A percentile compares a stretch with the other conserved stretches of the same genome.
Conservation (phyloP, 768 basidiomycete species). For the Phlegmacium glaucopus region DNA sequence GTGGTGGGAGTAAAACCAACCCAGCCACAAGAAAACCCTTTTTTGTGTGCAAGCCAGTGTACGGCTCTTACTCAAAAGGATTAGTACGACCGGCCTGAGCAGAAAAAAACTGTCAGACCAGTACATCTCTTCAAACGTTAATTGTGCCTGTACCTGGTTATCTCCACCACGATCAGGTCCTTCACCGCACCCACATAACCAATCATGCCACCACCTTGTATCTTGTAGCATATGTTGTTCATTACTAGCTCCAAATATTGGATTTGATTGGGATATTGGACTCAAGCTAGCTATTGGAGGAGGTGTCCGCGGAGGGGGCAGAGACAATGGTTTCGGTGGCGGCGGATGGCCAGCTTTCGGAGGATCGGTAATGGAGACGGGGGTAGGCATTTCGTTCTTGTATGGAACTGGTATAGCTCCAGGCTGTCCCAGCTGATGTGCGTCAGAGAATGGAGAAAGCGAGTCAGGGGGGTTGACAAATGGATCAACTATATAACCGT, state of each 20-base stretch:
- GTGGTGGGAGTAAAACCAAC: neutral
- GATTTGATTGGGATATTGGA: conserved; percentile 21
- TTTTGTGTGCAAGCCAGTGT: no score
- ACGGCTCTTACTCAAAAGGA: conserved; percentile 41
- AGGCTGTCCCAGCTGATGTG: conserved; percentile 12
- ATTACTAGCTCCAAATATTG: conserved; percentile 17
- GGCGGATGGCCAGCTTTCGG: conserved; percentile 23
- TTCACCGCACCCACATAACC: conserved; percentile 79
- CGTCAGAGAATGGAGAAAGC: conserved; percentile 49
- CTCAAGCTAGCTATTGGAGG: conserved; percentile 36
- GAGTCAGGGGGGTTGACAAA: conserved; percentile 45
- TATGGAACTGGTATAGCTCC: no score
- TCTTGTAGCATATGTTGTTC: conserved; percentile 10
- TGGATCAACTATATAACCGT: conserved; percentile 34
- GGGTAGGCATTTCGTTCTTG: no score
- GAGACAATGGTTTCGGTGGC: conserved; percentile 55
- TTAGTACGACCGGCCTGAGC: conserved; percentile 73
- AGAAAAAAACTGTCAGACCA: neutral
- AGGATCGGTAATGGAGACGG: no score
- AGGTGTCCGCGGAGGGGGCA: conserved; percentile 59
- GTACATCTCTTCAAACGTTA: neutral
- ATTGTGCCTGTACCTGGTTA: conserved; percentile 49
- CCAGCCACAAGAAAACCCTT: neutral
- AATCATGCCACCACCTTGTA: conserved; percentile 79
- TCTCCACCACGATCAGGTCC: conserved; percentile 73